These are phyloP conservation scores for Apiotrichum domesticum DNA, from an alignment of 1,284 basidiomycete genomes.

Conservation along the genomic window DNA sequence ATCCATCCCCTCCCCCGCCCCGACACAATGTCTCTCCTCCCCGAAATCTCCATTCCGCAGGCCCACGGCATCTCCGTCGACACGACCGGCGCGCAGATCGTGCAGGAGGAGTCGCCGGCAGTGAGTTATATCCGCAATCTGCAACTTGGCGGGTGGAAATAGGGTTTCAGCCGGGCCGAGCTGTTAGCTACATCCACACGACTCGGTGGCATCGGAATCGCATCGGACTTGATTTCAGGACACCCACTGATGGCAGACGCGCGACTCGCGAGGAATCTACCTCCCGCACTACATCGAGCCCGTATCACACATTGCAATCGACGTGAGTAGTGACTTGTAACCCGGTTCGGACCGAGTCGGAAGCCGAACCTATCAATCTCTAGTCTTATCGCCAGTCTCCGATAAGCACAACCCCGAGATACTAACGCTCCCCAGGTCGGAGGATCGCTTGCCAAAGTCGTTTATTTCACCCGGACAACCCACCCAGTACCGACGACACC, in stretches of 20 bases:
- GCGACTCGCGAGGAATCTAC: conserved; percentile 90
- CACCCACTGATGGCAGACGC: conserved; percentile 55
- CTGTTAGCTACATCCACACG: background rate
- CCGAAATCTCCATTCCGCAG: conserved; percentile 45
- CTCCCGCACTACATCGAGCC: conserved; percentile 93
- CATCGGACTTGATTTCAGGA: background rate
- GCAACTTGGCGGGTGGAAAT: background rate
- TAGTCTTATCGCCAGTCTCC: background rate
- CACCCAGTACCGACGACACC: conserved; percentile 33
- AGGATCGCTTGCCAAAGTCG: conserved; percentile 94
- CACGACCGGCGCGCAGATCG: conserved; percentile 67
- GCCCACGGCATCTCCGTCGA: conserved; percentile 45
- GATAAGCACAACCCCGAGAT: background rate
- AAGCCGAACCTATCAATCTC: too few relatives aligned
- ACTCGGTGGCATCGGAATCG: background rate
- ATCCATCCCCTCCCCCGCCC: too few relatives aligned
- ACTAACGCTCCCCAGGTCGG: conserved; percentile 61
- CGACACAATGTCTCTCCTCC: conserved; percentile 21
- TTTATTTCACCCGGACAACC: conserved; percentile 92
- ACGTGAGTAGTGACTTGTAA: conserved; percentile 58
- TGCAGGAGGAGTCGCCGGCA: conserved; percentile 86
- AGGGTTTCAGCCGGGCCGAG: background rate
- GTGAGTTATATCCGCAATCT: conserved; percentile 50
- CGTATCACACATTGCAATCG: conserved; percentile 91
- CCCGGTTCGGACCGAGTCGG: too few relatives aligned